Evolutionary conservation across 805 yeast genomes (phyloP), one percentile per base, ranked within the genome.

Genomic region (Hemisphaericaspora nanyangensis): DNA sequence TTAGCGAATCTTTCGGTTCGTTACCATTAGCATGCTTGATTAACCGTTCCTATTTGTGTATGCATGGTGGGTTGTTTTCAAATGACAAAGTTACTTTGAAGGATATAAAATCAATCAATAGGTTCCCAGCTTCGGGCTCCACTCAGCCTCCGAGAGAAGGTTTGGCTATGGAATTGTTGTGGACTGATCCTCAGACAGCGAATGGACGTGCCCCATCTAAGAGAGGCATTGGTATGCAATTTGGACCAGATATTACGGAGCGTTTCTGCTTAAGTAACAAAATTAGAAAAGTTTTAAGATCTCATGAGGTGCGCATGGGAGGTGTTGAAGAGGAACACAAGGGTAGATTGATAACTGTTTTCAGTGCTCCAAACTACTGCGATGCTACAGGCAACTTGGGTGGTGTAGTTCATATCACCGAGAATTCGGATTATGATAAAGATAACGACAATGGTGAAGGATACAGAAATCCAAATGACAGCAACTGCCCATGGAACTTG

Each of bases 321-420:
- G 99, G 99, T 34, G 88, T 83, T 43, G 88, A 87, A 48, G 72
- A 72, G 33, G 97, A 91, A 56, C 99, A 93, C 55, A 74, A 84
- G 42, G 95, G 95, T 10, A 74, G 80, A 48, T 75, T 93, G 37
- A 78, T 89, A 38, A 93, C 99, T 0, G 95, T 93, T n/a, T 93
- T 93, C 61, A 82, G 95, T 61, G 99, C 99, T 0, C 99, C 99
- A 26, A 91, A 93, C 60, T 91, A 91, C 62, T 91, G 98, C 67
- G 99, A 93, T 58, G 69, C 82, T 12, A 89, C 87, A 39, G 95
- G 95, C 11, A 93, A 93, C 61, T 61, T 78, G 48, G 99, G 97
- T 38, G 98, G 95, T 7, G 84, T 85, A 40, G 82, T 93, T 44
- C 85, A 89, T 54, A 75, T 91, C 48, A 63, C 72, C 44, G 71